Conservation (phyloP, 148 eudicot genomes). For the Nyssa sinensis region DNA sequence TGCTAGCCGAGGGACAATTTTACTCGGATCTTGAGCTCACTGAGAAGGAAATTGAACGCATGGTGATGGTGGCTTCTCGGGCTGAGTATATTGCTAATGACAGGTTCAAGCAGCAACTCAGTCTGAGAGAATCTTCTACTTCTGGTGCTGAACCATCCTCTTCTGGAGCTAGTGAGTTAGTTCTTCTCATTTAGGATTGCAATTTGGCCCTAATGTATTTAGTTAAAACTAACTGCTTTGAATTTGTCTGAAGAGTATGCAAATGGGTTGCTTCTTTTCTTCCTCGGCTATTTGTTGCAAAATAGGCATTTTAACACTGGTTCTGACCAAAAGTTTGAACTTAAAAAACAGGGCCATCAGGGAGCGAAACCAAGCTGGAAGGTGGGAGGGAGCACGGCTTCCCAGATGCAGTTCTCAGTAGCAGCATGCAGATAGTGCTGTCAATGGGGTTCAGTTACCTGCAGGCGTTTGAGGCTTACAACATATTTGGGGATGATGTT, state of each 20-base stretch:
- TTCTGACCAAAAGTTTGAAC: not conserved
- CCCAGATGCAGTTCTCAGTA: constrained; percentile 36
- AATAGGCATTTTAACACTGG: not conserved
- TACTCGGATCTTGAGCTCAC: constrained; percentile 97
- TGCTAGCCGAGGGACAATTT: constrained; percentile 87
- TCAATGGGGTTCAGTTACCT: constrained; percentile 96
- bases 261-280: not conserved
- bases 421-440: constrained; percentile 75
- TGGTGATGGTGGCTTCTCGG: constrained; percentile 97
- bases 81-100: constrained; percentile 59
- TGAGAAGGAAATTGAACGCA: constrained; percentile 92
- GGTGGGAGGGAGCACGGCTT: constrained; percentile 16
- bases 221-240: no score
- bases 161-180: constrained; percentile 84
- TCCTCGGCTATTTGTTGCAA: not conserved
- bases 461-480: constrained; percentile 88
- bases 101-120: constrained; percentile 65
- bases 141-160: constrained; percentile 97
- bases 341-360: constrained; percentile 55
- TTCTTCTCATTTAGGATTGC: not conserved
- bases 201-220: no score
- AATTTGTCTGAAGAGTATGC: no score
- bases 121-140: constrained; percentile 69
- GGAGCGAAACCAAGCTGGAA: constrained; percentile 44
- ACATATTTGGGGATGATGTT: constrained; percentile 89